Evolutionary conservation across 129 eudicot genomes (phyloP), one percentile per base, ranked within the genome.

Genomic region (Helianthus tuberosus): DNA sequence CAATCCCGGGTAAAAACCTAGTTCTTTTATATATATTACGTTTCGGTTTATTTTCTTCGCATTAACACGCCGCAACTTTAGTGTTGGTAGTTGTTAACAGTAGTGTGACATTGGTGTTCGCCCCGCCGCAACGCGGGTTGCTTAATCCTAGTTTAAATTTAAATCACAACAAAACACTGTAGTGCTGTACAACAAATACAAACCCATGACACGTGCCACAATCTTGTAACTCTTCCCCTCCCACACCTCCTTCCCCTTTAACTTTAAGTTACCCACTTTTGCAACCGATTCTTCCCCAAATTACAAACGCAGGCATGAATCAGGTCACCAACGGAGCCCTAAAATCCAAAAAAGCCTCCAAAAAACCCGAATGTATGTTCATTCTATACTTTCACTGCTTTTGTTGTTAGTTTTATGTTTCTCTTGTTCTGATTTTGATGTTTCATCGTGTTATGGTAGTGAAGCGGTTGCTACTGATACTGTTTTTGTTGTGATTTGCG

Each of bases 311-410:
- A 74, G 71, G 0, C 75, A 80, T 76, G 69, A 72, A 50, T 58
- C 68, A 32, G 29, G 68, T n/a, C 69, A 10, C 49, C 71, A 79
- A 79, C 68, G 88, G 82, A 73, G 69, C 74, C 35, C 73, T 86
- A 6, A 70, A 84, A 69, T 15, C 88, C 68, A 82, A 72, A 71
- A 79, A 55, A 50, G 49, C 39, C 13, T 85, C 90, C 71, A 85
- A 69, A 70, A 85, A 81, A 82, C 96, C 89, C 69, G 70, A 79
- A 65, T 90, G 96, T 90, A 83, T 41, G 43, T 75, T 15, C 12
- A 12, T 71, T 60, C 20, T 49, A 11, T 10, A 63, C 53, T 53
- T 53, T 9, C 44, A 62, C 66, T 51, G 52, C 36, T 68, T 27
- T 17, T 6, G 60, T 15, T 66, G 6, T 5, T 9, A 5, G 5